Evolutionary conservation across 805 yeast genomes (phyloP).

Genomic region (Priceomyces melissophilus): DNA sequence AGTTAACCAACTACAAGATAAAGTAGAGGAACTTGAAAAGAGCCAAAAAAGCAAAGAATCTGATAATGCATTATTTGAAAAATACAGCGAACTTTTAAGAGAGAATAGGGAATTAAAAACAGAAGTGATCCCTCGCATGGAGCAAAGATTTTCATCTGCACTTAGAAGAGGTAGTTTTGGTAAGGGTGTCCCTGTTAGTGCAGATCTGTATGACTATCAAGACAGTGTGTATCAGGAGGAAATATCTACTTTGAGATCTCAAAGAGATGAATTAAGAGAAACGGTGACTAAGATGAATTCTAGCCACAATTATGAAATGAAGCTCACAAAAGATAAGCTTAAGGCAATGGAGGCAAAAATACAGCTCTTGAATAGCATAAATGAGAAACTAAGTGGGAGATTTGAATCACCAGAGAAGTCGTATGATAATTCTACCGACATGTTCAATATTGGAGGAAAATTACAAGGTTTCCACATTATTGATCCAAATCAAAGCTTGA

Average conservation of each 20-base stretch:
- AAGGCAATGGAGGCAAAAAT: conserved; percentile 28
- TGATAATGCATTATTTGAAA: conserved; percentile 33
- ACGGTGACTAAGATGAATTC: conserved; percentile 35
- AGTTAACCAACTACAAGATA: conserved; percentile 45
- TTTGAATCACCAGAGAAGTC: conserved; percentile 6
- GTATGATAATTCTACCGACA: not conserved
- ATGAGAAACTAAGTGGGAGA: conserved; percentile 31
- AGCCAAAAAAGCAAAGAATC: conserved; percentile 18
- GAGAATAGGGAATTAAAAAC: conserved; percentile 42
- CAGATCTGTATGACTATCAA: conserved; percentile 1
- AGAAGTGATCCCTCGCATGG: conserved; percentile 44
- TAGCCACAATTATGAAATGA: conserved; percentile 33
- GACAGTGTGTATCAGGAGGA: conserved; percentile 17
- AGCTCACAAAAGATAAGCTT: conserved; percentile 32
- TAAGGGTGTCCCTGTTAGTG: conserved; percentile 6
- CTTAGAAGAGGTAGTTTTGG: not conserved
- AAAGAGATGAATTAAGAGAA: conserved; percentile 41
- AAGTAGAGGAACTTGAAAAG: conserved; percentile 34
- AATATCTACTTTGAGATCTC: conserved; percentile 21
- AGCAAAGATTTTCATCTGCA: conserved; percentile 22
- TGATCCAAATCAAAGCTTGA: conserved; percentile 25
- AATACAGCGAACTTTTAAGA: conserved; percentile 35
- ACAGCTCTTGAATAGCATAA: conserved; percentile 26
- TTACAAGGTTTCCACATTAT: conserved; percentile 39
- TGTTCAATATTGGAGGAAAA: conserved; percentile 26